Percentiles rank a stretch among this genome's conserved stretches.
phyloP scores from a whole-genome alignment of 2,329 filamentous ascomycete genomes.

The Nigrospora osmanthi region DNA sequence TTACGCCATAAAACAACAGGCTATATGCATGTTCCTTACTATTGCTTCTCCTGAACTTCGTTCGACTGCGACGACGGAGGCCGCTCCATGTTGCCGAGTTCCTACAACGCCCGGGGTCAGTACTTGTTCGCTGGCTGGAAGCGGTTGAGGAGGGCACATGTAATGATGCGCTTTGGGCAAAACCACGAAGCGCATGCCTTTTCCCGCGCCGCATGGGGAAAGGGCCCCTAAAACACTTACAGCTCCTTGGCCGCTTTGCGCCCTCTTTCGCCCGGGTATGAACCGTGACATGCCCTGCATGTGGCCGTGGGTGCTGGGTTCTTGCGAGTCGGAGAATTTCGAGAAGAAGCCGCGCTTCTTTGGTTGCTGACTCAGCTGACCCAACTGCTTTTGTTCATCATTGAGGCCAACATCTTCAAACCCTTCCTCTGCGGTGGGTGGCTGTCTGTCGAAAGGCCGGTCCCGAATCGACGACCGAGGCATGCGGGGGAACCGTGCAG shows the following conservation, averaged over 20 bases:
- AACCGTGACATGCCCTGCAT: conserved; percentile 20
- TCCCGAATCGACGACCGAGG: conserved; percentile 54
- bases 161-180: too few species aligned
- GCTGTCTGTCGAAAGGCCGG: conserved; percentile 49
- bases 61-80: conserved; percentile 19
- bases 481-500: conserved; percentile 54
- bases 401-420: conserved; percentile 89
- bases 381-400: conserved; percentile 58
- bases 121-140: too few species aligned
- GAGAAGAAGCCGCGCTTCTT: conserved; percentile 79
- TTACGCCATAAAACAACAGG: too few species aligned
- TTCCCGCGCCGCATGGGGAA: too few species aligned
- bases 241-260: conserved; percentile 23
- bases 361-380: conserved; percentile 27
- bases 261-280: conserved; percentile 24
- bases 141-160: too few species aligned
- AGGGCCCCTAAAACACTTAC: too few species aligned
- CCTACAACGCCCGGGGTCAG: background rate
- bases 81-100: conserved; percentile 20
- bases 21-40: background rate
- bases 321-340: conserved; percentile 59
- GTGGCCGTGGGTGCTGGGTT: conserved; percentile 13
- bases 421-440: conserved; percentile 64
- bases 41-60: conserved; percentile 18
- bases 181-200: too few species aligned